Percentiles rank a stretch among this genome's conserved stretches.
phyloP scores from a whole-genome alignment of 257 asterid genomes.

The Sherardia arvensis region DNA sequence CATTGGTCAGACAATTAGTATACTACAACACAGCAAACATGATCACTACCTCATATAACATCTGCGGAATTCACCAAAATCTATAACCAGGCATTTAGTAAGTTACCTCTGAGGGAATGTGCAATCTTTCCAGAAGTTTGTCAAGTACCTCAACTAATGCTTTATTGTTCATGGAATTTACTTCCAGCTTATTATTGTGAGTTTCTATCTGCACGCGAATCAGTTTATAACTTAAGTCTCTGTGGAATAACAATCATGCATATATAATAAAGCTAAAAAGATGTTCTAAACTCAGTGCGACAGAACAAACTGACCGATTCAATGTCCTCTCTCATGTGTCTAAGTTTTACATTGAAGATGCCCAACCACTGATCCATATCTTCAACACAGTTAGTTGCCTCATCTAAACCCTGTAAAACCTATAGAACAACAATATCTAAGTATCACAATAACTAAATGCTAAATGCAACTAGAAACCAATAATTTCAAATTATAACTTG shows the following conservation, averaged over 20 bases:
- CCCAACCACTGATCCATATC: conserved; percentile 98
- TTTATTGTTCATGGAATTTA: conserved; percentile 91
- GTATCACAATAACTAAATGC: background rate
- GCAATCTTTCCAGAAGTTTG: conserved; percentile 71
- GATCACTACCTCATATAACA: background rate
- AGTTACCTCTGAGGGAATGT: conserved; percentile 76
- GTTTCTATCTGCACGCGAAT: conserved; percentile 70
- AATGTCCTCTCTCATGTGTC: conserved; percentile 99
- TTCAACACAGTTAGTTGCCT: conserved; percentile 76
- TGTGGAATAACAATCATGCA: too few species aligned
- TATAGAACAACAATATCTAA: conserved; percentile 22
- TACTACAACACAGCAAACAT: conserved; percentile 40
- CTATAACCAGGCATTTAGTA: background rate
- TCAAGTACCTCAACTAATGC: conserved; percentile 86
- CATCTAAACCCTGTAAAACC: conserved; percentile 83
- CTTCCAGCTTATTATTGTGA: conserved; percentile 91
- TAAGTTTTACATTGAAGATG: conserved; percentile 85
- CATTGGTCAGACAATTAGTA: conserved; percentile 55
- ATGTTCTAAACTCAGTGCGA: background rate
- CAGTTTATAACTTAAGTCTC: background rate
- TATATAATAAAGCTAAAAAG: too few species aligned
- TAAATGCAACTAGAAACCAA: background rate
- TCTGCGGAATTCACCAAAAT: background rate
- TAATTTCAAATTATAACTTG: background rate
- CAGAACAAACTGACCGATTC: conserved; percentile 60